A percentile compares a stretch with the other conserved stretches of the same genome.
phyloP scores from a whole-genome alignment of 2,329 filamentous ascomycete species.

The Fusarium longipes region DNA sequence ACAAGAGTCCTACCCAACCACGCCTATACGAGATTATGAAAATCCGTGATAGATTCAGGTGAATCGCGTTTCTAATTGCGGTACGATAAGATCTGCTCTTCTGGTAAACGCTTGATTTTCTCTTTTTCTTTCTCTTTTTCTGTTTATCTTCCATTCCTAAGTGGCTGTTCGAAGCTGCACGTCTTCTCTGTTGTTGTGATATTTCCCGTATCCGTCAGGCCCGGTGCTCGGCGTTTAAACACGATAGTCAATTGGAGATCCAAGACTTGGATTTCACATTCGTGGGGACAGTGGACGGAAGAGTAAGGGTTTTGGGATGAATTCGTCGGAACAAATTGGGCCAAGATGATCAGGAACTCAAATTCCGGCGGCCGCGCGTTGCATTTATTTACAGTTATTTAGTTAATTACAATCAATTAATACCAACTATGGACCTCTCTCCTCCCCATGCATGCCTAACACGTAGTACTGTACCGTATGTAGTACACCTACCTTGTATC shows the following conservation, averaged over 20 bases:
- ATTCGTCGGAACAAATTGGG: slow-evolving; percentile 23
- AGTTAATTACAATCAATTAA: background rate
- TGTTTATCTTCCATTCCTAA: slow-evolving; percentile 17
- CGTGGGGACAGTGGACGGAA: slow-evolving; percentile 9
- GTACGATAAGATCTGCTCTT: background rate
- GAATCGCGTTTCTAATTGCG: slow-evolving; percentile 7
- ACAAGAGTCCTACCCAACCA: slow-evolving; percentile 11
- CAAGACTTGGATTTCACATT: slow-evolving; percentile 4
- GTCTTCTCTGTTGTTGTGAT: slow-evolving; percentile 1
- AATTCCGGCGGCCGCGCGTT: slow-evolving; percentile 31
- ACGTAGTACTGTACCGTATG: background rate
- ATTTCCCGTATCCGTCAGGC: slow-evolving; percentile 27
- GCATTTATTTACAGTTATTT: slow-evolving; percentile 8
- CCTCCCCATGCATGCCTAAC: background rate
- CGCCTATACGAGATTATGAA: slow-evolving; percentile 30
- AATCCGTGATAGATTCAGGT: background rate
- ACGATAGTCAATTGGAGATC: slow-evolving; percentile 28
- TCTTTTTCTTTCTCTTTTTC: slow-evolving; percentile 9
- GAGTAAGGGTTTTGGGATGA: slow-evolving; percentile 8
- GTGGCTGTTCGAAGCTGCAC: slow-evolving; percentile 18
- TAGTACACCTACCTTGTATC: background rate
- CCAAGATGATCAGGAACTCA: slow-evolving; percentile 23
- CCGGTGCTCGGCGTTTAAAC: slow-evolving; percentile 38
- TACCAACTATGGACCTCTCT: background rate
- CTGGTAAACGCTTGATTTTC: slow-evolving; percentile 4